phyloP scores from a whole-genome alignment of 192 early-diverging fungal species.

The Physocladia obscura region DNA sequence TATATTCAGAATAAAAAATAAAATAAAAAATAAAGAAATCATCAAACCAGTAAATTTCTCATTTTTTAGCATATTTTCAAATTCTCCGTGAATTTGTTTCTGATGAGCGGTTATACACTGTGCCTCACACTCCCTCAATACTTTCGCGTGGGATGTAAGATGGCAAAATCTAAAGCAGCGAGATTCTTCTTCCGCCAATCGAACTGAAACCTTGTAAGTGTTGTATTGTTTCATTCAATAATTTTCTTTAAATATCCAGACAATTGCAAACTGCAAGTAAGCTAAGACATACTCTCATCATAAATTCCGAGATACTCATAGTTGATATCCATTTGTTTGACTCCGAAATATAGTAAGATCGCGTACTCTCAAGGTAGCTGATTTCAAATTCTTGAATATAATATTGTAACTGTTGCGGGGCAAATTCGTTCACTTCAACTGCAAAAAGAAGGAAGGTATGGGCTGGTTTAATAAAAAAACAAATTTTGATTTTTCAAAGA shows the following conservation, averaged over 20 bases:
- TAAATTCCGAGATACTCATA: constrained; percentile 66
- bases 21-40: background rate
- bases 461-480: background rate
- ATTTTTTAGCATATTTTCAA: constrained; percentile 66
- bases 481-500: background rate
- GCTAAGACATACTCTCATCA: constrained; percentile 61
- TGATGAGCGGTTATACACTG: constrained; percentile 74
- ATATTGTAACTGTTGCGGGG: constrained; percentile 63
- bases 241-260: constrained; percentile 1
- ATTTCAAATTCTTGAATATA: constrained; percentile 81
- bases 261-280: no score
- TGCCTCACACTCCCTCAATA: constrained; percentile 71
- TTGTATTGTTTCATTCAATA: no score
- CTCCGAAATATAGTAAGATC: constrained; percentile 69
- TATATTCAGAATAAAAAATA: background rate
- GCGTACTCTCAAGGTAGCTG: constrained; percentile 66
- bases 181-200: constrained; percentile 62
- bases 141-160: constrained; percentile 63
- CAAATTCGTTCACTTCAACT: constrained; percentile 65
- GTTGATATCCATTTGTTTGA: constrained; percentile 57
- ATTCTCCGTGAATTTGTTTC: constrained; percentile 62
- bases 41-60: constrained; percentile 60
- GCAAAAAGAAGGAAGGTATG: background rate
- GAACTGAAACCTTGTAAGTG: constrained; percentile 48
- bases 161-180: constrained; percentile 66